A percentile compares a stretch with the other conserved stretches of the same genome.
Evolutionary conservation across 2,329 filamentous ascomycete species (phyloP).

Genomic region (Fusarium nurragi): DNA sequence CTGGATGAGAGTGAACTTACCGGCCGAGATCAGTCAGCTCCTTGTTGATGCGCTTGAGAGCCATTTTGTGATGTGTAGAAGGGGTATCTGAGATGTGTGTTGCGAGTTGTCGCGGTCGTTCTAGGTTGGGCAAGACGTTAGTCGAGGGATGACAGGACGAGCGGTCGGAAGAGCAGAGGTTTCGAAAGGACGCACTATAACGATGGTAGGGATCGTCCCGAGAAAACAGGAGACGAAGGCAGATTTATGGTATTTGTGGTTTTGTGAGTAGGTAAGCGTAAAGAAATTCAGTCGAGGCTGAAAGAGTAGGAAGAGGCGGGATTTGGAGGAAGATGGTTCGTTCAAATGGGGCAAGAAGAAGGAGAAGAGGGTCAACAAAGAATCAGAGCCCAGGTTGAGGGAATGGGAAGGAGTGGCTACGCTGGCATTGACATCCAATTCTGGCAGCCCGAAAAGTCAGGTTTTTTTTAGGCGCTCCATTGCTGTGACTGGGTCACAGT

Average conservation of each 20-base stretch:
- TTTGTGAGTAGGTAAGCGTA: conserved; percentile 24
- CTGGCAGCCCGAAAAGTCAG: conserved; percentile 48
- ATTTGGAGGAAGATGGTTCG: conserved; percentile 44
- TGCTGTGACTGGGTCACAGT: conserved; percentile 30
- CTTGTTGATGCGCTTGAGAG: conserved; percentile 95
- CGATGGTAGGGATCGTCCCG: conserved; percentile 33
- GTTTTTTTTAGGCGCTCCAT: conserved; percentile 40
- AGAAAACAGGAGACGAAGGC: conserved; percentile 25
- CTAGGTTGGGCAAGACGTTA: conserved; percentile 40
- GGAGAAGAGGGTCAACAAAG: conserved; percentile 44
- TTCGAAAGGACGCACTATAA: conserved; percentile 44
- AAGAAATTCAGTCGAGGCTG: conserved; percentile 44
- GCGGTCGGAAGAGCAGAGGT: conserved; percentile 26
- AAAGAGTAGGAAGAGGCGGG: conserved; percentile 41
- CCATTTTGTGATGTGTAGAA: conserved; percentile 66
- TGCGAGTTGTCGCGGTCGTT: conserved; percentile 44
- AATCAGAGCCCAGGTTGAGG: conserved; percentile 32
- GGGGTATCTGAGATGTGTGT: conserved; percentile 43
- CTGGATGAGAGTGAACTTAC: conserved; percentile 61
- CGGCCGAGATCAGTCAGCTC: conserved; percentile 90
- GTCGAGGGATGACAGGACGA: conserved; percentile 30
- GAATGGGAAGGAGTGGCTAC: conserved; percentile 38
- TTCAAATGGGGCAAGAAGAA: conserved; percentile 43
- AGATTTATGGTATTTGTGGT: conserved; percentile 17
- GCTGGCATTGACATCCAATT: conserved; percentile 26